Base-by-base conservation (phyloP, 2,329 filamentous ascomycete species). In the Pseudogymnoascus sp. region DNA sequence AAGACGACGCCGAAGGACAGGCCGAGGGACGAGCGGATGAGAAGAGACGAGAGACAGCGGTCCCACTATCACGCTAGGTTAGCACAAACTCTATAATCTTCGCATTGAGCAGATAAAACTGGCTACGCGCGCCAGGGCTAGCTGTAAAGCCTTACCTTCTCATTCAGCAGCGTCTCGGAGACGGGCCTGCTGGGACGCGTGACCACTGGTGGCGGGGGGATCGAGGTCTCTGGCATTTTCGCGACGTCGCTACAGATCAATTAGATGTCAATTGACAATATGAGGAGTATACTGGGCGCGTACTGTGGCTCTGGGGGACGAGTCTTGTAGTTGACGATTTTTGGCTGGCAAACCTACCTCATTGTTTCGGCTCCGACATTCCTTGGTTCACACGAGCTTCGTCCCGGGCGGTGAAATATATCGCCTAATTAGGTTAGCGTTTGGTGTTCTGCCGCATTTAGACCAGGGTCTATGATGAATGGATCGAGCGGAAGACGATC, bases 1-100 rank as follows among this genome's bases (percentile, higher is more conserved):
- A 99, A 97, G 79, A 99, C 91, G 77, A 99, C 89, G 75, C 95
- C 95, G 80, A 99, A 99, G 71, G 90, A 91, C 75, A 97, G 89
- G 74, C 95, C 95, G 77, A 99, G 89, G 64, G 90, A 88, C 69
- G 93, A 97, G 79, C 96, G 93, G 83, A 99, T 96, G 75, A 99
- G 86, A 78, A 97, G 86, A 75, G 96, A 97, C 71, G 95, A 97
- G 71, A 99, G 87, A 79, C 95, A 97, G 80, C 90, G 93, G 77
- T 99, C 95, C 95, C 95, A 99, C 95, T 99, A 67, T 45, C 67
- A 57, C 36, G 26, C 16, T 36, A 42, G 37, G 51, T 57, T n/a
- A 57, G 51, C 29, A 57, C 51, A 57, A 57, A 14, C 47, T 18
- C 26, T 14, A 54, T 18, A 57, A 57, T 34, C 51, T 12, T 7